Percentiles rank a stretch among this genome's conserved stretches.
phyloP scores from a whole-genome alignment of 2,329 filamentous ascomycete genomes.

The Pseudocercospora fijiensis region DNA sequence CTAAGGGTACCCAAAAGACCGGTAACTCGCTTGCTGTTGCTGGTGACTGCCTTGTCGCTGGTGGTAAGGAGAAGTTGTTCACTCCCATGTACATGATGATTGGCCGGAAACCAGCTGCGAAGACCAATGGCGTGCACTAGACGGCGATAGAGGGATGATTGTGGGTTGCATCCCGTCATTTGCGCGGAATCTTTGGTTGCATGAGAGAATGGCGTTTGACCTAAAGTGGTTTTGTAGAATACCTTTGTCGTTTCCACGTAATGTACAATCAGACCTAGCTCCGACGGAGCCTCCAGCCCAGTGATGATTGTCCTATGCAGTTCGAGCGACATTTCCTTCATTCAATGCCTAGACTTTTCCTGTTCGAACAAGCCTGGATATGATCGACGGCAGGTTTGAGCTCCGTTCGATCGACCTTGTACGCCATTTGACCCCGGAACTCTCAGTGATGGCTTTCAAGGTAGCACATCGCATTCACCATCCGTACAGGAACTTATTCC shows the following conservation, averaged over 20 bases:
- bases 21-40: conserved; percentile 81
- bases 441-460: too few species aligned
- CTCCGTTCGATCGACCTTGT: too few species aligned
- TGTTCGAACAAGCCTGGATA: too few species aligned
- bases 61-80: conserved; percentile 84
- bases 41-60: conserved; percentile 82
- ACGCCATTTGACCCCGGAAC: too few species aligned
- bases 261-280: not conserved
- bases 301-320: not conserved
- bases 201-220: conserved; percentile 1
- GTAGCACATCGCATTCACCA: too few species aligned
- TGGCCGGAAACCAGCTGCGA: conserved; percentile 68
- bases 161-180: not conserved
- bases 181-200: not conserved
- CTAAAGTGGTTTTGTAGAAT: not conserved
- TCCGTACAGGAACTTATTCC: too few species aligned
- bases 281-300: not conserved
- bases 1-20: conserved; percentile 85
- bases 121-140: conserved; percentile 4
- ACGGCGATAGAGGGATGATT: not conserved
- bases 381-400: too few species aligned
- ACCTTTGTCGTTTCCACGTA: not conserved
- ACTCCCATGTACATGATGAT: conserved; percentile 99
- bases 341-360: too few species aligned
- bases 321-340: not conserved